Evolutionary conservation across 2,329 filamentous ascomycete genomes (phyloP).

Genomic region (Zopfia rhizophila): DNA sequence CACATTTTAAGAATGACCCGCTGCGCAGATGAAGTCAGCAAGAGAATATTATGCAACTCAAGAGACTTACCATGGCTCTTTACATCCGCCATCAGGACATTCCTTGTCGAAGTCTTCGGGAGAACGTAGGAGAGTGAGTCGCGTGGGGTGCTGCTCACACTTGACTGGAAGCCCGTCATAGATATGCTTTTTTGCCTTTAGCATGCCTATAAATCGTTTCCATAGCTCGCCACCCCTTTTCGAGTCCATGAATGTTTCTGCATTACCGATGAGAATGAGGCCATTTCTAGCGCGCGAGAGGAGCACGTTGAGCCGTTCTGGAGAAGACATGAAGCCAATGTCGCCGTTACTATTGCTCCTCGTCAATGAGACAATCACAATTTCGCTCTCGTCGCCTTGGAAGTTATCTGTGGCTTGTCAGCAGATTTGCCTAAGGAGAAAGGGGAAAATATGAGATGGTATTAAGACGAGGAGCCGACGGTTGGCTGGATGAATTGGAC

Average conservation of each 20-base stretch:
- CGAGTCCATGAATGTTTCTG: conserved; percentile 63
- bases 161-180: conserved; percentile 36
- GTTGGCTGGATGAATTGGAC: too few relatives aligned
- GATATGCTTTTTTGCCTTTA: conserved; percentile 40
- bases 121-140: neutral
- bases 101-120: too few relatives aligned
- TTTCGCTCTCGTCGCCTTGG: conserved; percentile 76
- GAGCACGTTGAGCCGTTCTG: conserved; percentile 73
- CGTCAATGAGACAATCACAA: conserved; percentile 72
- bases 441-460: too few relatives aligned
- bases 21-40: too few relatives aligned
- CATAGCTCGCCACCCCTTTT: conserved; percentile 24
- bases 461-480: too few relatives aligned
- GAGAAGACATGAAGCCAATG: conserved; percentile 73
- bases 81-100: too few relatives aligned
- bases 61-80: too few relatives aligned
- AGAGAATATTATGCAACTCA: too few relatives aligned
- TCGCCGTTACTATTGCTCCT: conserved; percentile 69
- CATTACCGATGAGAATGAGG: conserved; percentile 73
- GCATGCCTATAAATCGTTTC: conserved; percentile 26
- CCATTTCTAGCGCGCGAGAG: conserved; percentile 70
- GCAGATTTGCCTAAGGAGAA: neutral
- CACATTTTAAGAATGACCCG: too few relatives aligned
- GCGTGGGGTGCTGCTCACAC: conserved; percentile 14
- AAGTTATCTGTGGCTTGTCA: conserved; percentile 68